A percentile compares a stretch with the other conserved stretches of the same genome.
Evolutionary conservation across 257 asterid species (phyloP).

Genomic region (Jasminum sambac): DNA sequence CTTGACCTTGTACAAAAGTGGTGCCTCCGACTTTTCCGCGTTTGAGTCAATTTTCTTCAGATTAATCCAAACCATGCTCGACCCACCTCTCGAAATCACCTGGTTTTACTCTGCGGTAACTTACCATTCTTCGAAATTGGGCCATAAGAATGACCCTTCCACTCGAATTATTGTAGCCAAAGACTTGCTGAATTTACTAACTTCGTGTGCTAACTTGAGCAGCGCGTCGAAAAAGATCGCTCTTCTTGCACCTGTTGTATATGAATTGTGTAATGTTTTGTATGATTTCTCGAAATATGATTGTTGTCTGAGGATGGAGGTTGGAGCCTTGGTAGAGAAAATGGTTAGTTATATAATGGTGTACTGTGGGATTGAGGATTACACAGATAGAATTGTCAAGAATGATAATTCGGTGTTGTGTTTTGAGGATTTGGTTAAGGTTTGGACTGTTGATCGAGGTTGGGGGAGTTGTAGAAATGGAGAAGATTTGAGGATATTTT

Average conservation of each 20-base stretch:
- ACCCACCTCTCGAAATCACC: constrained; percentile 79
- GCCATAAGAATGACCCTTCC: constrained; percentile 29
- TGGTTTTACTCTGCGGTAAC: constrained; percentile 89
- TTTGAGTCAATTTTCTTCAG: constrained; percentile 85
- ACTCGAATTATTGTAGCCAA: constrained; percentile 45
- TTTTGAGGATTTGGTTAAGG: constrained; percentile 68
- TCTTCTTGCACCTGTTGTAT: constrained; percentile 73
- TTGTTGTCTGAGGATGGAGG: constrained; percentile 38
- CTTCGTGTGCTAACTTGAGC: constrained; percentile 58
- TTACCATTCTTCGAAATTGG: constrained; percentile 50
- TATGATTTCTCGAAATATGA: constrained; percentile 34
- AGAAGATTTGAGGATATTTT: constrained; percentile 52
- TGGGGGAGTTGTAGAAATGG: constrained; percentile 40
- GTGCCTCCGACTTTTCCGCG: constrained; percentile 60
- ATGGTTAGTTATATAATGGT: constrained; percentile 40
- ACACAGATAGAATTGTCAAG: constrained; percentile 34
- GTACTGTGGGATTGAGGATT: constrained; percentile 46
- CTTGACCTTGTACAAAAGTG: constrained; percentile 46
- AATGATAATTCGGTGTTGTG: constrained; percentile 40
- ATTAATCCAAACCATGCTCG: constrained; percentile 69
- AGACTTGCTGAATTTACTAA: constrained; percentile 61
- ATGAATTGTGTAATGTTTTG: constrained; percentile 46
- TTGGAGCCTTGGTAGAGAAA: constrained; percentile 52
- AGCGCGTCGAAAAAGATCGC: constrained; percentile 56
- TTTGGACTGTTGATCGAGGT: constrained; percentile 70